Conservation (phyloP, 2,329 filamentous ascomycete species). For the Sclerotinia nivalis region DNA sequence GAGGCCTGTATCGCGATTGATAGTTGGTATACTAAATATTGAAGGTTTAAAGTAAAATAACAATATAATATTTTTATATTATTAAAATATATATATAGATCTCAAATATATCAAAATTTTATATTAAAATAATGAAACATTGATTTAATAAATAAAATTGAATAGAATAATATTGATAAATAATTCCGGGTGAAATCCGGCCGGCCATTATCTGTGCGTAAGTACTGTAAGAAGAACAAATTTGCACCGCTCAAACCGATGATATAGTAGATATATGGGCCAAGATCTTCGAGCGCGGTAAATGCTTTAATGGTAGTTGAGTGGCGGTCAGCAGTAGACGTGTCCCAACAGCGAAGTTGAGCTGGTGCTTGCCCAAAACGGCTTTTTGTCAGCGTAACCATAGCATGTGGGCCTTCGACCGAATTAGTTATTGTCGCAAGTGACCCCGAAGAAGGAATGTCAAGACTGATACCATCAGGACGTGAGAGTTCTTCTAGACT, state of each 20-base stretch:
- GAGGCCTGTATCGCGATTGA: no score
- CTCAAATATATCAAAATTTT: no score
- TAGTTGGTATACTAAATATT: no score
- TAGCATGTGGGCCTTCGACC: background rate
- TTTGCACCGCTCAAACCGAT: background rate
- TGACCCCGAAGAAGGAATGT: background rate
- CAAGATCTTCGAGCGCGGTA: background rate
- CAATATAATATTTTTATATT: no score
- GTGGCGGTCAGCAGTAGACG: background rate
- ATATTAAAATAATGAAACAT: no score
- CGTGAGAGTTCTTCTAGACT: background rate
- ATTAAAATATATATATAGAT: no score
- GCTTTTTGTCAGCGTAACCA: background rate
- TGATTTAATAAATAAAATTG: no score
- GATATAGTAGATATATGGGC: background rate
- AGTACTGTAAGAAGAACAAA: background rate
- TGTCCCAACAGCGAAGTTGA: background rate
- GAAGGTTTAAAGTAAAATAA: no score
- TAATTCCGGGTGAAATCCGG: no score
- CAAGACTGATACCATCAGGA: background rate
- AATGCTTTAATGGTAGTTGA: background rate
- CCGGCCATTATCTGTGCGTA: no score
- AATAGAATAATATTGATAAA: no score
- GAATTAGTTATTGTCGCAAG: background rate
- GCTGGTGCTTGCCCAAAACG: background rate